Percentiles rank a stretch among this genome's conserved stretches.
phyloP scores from a whole-genome alignment of 768 basidiomycete species.

The Tubosaeta sp. region DNA sequence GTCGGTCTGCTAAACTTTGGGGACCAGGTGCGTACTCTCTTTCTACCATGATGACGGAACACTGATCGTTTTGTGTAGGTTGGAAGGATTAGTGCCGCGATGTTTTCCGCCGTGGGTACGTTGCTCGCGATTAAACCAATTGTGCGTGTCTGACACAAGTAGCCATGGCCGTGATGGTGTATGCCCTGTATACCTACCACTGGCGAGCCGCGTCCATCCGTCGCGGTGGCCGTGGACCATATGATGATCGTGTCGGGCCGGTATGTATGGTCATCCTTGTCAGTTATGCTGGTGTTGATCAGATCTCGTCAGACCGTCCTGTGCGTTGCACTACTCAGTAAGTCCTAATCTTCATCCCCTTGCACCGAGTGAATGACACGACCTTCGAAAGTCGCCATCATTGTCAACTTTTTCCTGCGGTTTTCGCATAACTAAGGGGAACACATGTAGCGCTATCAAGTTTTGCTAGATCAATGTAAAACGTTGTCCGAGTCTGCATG shows the following conservation, averaged over 20 bases:
- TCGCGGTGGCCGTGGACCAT: conserved; percentile 86
- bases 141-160: conserved; percentile 9
- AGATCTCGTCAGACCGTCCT: conserved; percentile 59
- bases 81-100: conserved; percentile 91
- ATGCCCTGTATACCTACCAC: conserved; percentile 93
- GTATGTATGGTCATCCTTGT: conserved; percentile 48
- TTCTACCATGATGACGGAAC: not conserved
- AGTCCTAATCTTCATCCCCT: conserved; percentile 12
- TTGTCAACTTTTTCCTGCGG: conserved; percentile 81
- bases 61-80: conserved; percentile 44
- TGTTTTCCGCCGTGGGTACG: conserved; percentile 93
- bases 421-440: conserved; percentile 44
- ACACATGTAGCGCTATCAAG: not conserved
- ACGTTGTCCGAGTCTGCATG: conserved; percentile 2
- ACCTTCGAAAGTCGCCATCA: conserved; percentile 59
- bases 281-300: conserved; percentile 11
- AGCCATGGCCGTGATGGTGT: conserved; percentile 98
- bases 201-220: conserved; percentile 95
- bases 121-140: conserved; percentile 7
- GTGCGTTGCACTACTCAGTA: conserved; percentile 78
- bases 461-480: conserved; percentile 14
- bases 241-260: conserved; percentile 93
- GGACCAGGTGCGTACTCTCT: conserved; percentile 59
- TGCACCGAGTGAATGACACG: not conserved
- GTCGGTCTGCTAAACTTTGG: conserved; percentile 98